Conservation (phyloP, 176 grass and related monocot genomes). For the Stipa capillata region DNA sequence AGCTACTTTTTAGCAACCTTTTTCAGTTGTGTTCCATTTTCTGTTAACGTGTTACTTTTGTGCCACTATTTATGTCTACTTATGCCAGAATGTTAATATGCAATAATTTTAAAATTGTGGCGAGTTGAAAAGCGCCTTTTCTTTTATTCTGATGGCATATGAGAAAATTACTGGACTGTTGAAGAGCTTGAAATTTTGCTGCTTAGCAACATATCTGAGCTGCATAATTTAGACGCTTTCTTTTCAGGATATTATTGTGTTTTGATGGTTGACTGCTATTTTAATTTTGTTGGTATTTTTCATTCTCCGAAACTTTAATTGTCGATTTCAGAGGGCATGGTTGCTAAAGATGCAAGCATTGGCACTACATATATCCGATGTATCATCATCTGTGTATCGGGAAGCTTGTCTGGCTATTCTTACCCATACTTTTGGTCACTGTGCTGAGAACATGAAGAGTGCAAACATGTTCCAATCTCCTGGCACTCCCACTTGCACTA, state of each 20-base stretch:
- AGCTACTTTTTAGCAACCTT: background rate
- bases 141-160: background rate
- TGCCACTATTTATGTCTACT: background rate
- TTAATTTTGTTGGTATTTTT: conserved; percentile 7
- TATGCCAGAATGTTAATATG: background rate
- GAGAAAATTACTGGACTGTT: background rate
- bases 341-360: conserved; percentile 83
- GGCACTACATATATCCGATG: conserved; percentile 87
- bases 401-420: conserved; percentile 81
- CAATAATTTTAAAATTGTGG: background rate
- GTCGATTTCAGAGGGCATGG: conserved; percentile 76
- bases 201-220: background rate
- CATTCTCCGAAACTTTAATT: conserved; percentile 18
- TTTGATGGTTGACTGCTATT: conserved; percentile 4
- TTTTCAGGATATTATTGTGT: background rate
- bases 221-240: background rate
- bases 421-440: conserved; percentile 53
- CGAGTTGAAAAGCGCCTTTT: background rate
- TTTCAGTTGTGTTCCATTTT: background rate
- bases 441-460: conserved; percentile 21
- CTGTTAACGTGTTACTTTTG: background rate
- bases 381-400: conserved; percentile 55
- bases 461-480: conserved; percentile 28
- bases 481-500: conserved; percentile 10
- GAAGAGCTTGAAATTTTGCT: background rate